Percentiles rank a stretch among this genome's conserved stretches.
Conservation (phyloP, 2,329 filamentous ascomycete genomes). For the Calycina marina region DNA sequence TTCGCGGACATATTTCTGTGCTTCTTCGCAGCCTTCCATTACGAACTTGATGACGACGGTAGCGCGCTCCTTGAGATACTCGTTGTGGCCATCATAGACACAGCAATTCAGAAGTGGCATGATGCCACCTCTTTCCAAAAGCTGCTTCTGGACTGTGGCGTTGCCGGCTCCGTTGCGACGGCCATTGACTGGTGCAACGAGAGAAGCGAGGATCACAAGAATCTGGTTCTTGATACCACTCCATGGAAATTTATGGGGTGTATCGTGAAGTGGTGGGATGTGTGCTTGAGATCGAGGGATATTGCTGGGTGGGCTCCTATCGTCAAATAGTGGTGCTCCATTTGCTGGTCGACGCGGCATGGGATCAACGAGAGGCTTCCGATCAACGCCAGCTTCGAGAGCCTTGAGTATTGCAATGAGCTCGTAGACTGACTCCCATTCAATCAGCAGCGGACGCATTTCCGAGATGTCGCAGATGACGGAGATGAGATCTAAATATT, state of each 20-base stretch:
- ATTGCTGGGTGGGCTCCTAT: conserved; percentile 12
- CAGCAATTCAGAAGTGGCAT: conserved; percentile 82
- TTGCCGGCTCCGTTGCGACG: conserved; percentile 46
- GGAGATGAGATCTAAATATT: conserved; percentile 87
- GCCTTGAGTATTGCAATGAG: conserved; percentile 76
- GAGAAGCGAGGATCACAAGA: conserved; percentile 74
- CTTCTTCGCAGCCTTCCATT: conserved; percentile 59
- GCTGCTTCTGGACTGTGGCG: conserved; percentile 71
- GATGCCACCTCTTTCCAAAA: conserved; percentile 72
- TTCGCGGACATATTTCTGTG: conserved; percentile 55
- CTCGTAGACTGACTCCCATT: conserved; percentile 86
- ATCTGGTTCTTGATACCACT: conserved; percentile 79
- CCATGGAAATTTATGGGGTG: conserved; percentile 50
- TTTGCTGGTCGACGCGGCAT: conserved; percentile 20
- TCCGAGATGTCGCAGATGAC: conserved; percentile 76
- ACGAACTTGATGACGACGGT: conserved; percentile 80
- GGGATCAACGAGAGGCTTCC: conserved; percentile 50
- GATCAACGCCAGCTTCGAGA: conserved; percentile 75
- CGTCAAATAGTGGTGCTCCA: conserved; percentile 34
- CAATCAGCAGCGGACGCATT: conserved; percentile 70
- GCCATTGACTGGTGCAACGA: conserved; percentile 67
- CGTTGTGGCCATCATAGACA: conserved; percentile 82
- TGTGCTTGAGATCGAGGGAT: conserved; percentile 25
- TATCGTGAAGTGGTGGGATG: conserved; percentile 42
- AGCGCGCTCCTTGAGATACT: conserved; percentile 83